Percentiles rank a stretch among this genome's conserved stretches.
Conservation (phyloP, 129 eudicot species). For the Tagetes erecta region DNA sequence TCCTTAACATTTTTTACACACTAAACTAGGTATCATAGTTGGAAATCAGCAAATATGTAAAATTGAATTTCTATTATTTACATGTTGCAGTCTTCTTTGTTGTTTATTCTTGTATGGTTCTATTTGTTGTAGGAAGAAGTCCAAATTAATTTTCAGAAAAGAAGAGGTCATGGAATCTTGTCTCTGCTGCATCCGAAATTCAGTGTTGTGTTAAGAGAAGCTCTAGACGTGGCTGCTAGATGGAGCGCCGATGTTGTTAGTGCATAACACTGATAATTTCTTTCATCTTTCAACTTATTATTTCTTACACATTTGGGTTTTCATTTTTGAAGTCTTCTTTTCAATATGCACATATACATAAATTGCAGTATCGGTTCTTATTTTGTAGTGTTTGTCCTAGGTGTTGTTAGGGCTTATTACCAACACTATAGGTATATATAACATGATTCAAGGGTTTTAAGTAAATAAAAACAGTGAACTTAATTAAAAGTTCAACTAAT, state of each 20-base stretch:
- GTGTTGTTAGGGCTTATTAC: conserved; percentile 5
- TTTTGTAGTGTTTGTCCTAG: neutral
- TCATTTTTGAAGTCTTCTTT: neutral
- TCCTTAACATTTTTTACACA: neutral
- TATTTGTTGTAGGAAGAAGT: conserved; percentile 76
- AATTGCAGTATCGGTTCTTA: neutral
- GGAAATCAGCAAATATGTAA: conserved; percentile 14
- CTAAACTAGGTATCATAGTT: neutral
- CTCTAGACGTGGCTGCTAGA: conserved; percentile 94
- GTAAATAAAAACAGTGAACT: too few relatives aligned
- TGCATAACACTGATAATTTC: conserved; percentile 28
- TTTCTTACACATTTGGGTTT: neutral
- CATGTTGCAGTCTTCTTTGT: neutral
- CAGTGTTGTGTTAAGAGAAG: conserved; percentile 96
- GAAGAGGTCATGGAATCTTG: conserved; percentile 92
- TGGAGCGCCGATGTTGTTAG: conserved; percentile 99
- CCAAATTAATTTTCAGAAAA: conserved; percentile 85
- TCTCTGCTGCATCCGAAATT: conserved; percentile 93
- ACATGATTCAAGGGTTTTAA: too few relatives aligned
- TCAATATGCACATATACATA: neutral
- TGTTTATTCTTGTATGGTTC: neutral
- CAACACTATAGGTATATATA: neutral
- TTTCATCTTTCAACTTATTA: conserved; percentile 5
- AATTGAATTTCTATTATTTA: conserved; percentile 6
- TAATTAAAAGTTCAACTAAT: too few relatives aligned